phyloP scores from a whole-genome alignment of 73 alveolate species.

The Paramecium tetraurelia region DNA sequence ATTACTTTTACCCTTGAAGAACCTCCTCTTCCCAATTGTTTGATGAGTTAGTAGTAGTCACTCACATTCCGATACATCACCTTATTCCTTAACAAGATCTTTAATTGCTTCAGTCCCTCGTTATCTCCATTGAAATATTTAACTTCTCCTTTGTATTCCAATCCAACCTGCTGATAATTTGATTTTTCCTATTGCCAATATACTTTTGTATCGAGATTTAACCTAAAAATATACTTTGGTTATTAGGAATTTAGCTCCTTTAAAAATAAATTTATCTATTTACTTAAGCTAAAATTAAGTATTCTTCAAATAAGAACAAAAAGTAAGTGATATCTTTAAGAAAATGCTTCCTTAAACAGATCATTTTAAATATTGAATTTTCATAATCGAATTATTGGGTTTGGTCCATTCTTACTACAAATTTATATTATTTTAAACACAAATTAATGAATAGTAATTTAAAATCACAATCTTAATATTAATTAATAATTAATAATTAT shows the following conservation, averaged over 20 bases:
- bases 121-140: not conserved
- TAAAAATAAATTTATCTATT: not conserved
- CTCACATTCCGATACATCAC: not conserved
- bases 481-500: not conserved
- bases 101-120: not conserved
- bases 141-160: not conserved
- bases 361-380: not conserved
- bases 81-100: not conserved
- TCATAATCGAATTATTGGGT: not conserved
- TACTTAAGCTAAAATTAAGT: not conserved
- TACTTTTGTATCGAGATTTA: not conserved
- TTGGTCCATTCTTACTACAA: not conserved
- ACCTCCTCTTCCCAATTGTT: conserved; percentile 13
- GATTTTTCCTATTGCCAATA: not conserved
- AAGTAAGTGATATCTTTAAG: not conserved
- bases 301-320: not conserved
- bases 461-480: not conserved
- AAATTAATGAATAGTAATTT: not conserved
- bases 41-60: not conserved
- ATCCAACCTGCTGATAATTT: not conserved
- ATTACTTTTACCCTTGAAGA: not conserved
- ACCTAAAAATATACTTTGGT: not conserved
- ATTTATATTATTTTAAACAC: not conserved
- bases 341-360: not conserved
- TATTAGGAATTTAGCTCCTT: not conserved